Evolutionary conservation across 1,284 basidiomycete species (phyloP), one percentile per base, ranked within the genome.

Genomic region (Ustilago tritici): DNA sequence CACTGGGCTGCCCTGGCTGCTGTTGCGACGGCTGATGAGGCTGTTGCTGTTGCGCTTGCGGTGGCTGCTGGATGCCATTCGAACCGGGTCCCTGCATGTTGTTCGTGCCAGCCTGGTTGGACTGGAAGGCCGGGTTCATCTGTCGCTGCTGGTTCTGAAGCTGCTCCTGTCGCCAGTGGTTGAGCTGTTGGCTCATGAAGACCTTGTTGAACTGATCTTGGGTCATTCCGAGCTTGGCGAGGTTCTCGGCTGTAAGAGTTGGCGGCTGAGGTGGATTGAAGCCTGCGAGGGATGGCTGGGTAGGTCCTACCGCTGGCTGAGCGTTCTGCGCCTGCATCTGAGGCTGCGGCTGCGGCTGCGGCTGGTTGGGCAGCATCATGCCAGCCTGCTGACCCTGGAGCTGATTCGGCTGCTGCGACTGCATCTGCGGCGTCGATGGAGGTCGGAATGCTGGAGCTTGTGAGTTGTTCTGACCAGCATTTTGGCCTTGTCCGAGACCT

Each of bases 201-300:
- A 62, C 75, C 61, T 76, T 76, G 54, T 70, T 66, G 55, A 82
- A 73, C 56, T 82, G 79, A 41, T 81, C 77, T 38, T 77, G 74
- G 19, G 72, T 72, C 71, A 78, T 70, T 34, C 68, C 70, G 32
- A 79, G 49, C 50, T 71, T 71, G 31, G 71, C 72, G 32, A 81
- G 67, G 28, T 82, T 70, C 54, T 82, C 81, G 12, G 65, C 65
- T 7, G 60, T 77, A 19, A 79, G 61, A 40, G 67, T 64, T n/a
- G 77, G 77, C 28, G 75, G 70, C 15, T 74, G 74, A 55, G 70
- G 66, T 19, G 77, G 77, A 34, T 77, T 77, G 67, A 77, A 79
- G 14, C 68, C 74, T 34, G 63, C 65, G 9, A 79, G 67, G 7
- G 64, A 65, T 4, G 72, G 67, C 31, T 60, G 70, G 34, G 50